Evolutionary conservation across 768 basidiomycete species (phyloP).

Genomic region (Suillus occidentalis): DNA sequence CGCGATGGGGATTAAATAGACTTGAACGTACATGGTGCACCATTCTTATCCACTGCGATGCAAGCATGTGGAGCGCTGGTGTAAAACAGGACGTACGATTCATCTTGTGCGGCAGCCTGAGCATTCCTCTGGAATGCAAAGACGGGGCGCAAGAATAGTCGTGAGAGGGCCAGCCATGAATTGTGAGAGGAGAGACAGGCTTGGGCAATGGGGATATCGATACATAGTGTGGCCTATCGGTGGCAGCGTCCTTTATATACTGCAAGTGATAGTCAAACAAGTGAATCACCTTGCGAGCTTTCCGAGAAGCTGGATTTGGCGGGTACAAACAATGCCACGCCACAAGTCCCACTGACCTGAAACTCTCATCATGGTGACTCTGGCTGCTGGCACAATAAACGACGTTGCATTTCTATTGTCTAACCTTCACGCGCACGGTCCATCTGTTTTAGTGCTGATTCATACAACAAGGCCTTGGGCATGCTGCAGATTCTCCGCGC

Average conservation of each 20-base stretch:
- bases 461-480: neutral
- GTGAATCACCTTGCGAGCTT: neutral
- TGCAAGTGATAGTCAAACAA: neutral
- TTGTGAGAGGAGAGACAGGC: neutral
- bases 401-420: too few relatives aligned
- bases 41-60: neutral
- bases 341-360: too few relatives aligned
- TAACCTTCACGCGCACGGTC: neutral
- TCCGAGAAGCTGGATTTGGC: neutral
- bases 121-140: conserved; percentile 1
- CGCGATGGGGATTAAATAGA: neutral
- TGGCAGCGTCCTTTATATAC: neutral
- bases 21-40: neutral
- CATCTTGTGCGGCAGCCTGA: neutral
- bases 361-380: too few relatives aligned
- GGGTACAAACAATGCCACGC: neutral
- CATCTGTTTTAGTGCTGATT: neutral
- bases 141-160: neutral
- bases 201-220: neutral
- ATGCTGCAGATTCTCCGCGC: neutral
- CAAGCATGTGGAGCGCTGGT: neutral
- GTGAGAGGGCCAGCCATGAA: neutral
- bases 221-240: neutral
- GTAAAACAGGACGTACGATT: neutral
- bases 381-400: too few relatives aligned